Conservation (phyloP, 2,329 filamentous ascomycete genomes). For the Diaporthe ampelina region DNA sequence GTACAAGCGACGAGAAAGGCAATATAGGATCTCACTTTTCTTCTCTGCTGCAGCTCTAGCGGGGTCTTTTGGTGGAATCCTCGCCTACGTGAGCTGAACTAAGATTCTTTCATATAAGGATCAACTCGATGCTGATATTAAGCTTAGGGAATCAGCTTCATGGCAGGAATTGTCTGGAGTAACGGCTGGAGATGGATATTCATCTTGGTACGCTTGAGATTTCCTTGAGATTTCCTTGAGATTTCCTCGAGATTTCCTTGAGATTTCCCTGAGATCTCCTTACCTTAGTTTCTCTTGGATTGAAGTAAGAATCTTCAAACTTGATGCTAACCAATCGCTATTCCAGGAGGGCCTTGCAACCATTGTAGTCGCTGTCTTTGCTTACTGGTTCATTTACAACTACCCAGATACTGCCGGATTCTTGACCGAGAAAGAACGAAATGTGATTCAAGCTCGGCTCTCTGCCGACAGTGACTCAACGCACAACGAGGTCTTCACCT, state of each 20-base stretch:
- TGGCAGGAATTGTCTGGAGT: constrained; percentile 64
- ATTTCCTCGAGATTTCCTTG: too few species aligned
- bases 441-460: constrained; percentile 73
- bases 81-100: constrained; percentile 61
- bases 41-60: constrained; percentile 68
- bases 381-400: constrained; percentile 76
- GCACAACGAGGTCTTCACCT: constrained; percentile 76
- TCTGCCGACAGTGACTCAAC: constrained; percentile 79
- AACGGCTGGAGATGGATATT: constrained; percentile 73
- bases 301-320: not conserved
- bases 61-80: constrained; percentile 69
- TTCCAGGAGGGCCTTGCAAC: constrained; percentile 68
- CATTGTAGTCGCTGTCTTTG: constrained; percentile 62
- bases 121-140: not conserved
- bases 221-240: too few species aligned
- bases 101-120: not conserved
- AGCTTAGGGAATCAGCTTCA: constrained; percentile 64
- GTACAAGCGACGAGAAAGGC: constrained; percentile 68
- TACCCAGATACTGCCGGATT: constrained; percentile 73
- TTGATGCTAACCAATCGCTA: not conserved
- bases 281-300: too few species aligned
- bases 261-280: too few species aligned
- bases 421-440: constrained; percentile 66
- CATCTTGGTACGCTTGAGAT: constrained; percentile 60
- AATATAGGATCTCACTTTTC: constrained; percentile 69